phyloP scores from a whole-genome alignment of 139 green algal species.

The Eudorina sp. region DNA sequence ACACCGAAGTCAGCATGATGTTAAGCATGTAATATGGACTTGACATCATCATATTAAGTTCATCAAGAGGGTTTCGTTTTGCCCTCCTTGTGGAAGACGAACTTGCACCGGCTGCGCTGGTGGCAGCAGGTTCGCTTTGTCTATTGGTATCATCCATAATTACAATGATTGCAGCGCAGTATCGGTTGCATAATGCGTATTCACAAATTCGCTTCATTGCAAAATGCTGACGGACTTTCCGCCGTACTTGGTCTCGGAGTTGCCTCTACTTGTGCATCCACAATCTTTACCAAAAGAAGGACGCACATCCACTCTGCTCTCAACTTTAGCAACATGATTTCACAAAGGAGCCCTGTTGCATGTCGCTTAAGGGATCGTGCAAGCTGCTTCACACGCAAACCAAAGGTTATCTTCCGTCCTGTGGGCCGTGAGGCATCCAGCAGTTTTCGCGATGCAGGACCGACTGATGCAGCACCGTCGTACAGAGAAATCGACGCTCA shows the following conservation, averaged over 20 bases:
- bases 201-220: too few species aligned
- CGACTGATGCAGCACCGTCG: conserved; percentile 44
- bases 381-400: background rate
- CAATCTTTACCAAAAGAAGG: too few species aligned
- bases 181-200: too few species aligned
- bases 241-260: too few species aligned
- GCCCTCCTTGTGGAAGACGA: background rate
- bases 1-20: background rate
- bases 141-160: background rate
- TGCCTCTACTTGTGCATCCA: too few species aligned
- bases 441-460: conserved; percentile 25
- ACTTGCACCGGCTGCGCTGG: background rate
- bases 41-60: conserved; percentile 9
- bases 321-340: too few species aligned
- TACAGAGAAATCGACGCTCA: conserved; percentile 72
- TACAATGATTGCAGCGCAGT: too few species aligned
- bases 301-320: too few species aligned
- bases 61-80: background rate
- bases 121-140: background rate
- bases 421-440: background rate
- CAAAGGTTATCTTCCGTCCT: background rate
- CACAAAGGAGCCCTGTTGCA: too few species aligned
- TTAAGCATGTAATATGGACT: conserved; percentile 21
- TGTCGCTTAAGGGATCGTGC: too few species aligned
- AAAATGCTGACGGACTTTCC: too few species aligned